A percentile compares a stretch with the other conserved stretches of the same genome.
These are phyloP conservation scores for Starmerella powellii DNA, from an alignment of 805 yeast species.

Conservation along the genomic window DNA sequence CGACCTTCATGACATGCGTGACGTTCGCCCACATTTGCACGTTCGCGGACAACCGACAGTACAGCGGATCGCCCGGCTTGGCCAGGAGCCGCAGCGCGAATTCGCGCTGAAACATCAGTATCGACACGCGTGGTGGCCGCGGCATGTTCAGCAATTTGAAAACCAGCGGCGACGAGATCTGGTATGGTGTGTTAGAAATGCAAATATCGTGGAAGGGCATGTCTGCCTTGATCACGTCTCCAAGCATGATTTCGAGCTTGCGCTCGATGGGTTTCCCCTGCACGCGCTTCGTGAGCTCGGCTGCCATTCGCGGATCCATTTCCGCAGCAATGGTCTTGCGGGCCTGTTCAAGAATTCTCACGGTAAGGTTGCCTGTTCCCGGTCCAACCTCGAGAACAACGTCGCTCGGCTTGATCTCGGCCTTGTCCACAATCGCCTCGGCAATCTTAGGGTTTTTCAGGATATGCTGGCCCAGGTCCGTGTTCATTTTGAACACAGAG, in stretches of 20 bases:
- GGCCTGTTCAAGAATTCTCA: constrained; percentile 82
- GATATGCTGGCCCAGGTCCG: constrained; percentile 93
- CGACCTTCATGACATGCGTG: constrained; percentile 96
- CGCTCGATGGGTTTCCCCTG: constrained; percentile 92
- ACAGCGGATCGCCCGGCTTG: constrained; percentile 88
- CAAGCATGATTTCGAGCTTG: constrained; percentile 79
- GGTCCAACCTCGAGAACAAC: constrained; percentile 95
- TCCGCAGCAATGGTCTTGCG: constrained; percentile 91
- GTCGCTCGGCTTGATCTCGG: constrained; percentile 83
- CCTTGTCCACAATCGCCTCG: constrained; percentile 96
- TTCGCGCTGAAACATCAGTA: constrained; percentile 95
- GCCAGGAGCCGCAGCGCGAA: constrained; percentile 89
- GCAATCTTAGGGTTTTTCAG: constrained; percentile 93
- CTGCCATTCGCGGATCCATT: constrained; percentile 99
- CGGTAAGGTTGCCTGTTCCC: constrained; percentile 96
- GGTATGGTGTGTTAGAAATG: constrained; percentile 95
- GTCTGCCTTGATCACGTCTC: constrained; percentile 93
- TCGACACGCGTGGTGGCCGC: constrained; percentile 85
- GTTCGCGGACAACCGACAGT: constrained; percentile 87
- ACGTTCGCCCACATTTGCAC: constrained; percentile 99
- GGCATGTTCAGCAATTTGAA: constrained; percentile 85
- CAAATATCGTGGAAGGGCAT: constrained; percentile 91
- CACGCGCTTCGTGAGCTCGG: constrained; percentile 92
- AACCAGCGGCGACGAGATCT: constrained; percentile 91
- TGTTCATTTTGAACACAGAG: constrained; percentile 84